Conservation (phyloP, 768 basidiomycete species). For the Macrolepiota albuminosa region DNA sequence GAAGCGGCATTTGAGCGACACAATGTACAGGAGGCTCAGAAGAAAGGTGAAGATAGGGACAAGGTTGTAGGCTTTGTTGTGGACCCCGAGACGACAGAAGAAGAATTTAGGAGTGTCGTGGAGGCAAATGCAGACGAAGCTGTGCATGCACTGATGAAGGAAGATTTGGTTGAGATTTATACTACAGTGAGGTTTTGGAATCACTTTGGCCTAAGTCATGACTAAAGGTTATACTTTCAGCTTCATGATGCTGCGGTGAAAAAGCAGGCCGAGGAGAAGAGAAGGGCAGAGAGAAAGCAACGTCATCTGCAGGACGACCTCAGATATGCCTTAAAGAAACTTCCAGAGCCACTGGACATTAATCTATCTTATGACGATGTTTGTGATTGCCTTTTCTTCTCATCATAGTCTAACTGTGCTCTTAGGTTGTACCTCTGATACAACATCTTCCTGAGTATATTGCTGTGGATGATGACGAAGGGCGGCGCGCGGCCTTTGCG, state of each 20-base stretch:
- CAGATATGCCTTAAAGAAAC: constrained; percentile 90
- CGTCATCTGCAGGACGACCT: constrained; percentile 93
- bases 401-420: neutral
- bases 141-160: constrained; percentile 40
- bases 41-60: constrained; percentile 18
- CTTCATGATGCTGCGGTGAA: constrained; percentile 66
- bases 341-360: constrained; percentile 77
- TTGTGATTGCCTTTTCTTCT: constrained; percentile 19
- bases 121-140: constrained; percentile 50
- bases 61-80: constrained; percentile 35
- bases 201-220: neutral
- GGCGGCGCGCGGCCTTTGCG: constrained; percentile 71
- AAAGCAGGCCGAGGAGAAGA: constrained; percentile 81
- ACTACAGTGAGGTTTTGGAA: constrained; percentile 45
- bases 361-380: constrained; percentile 78
- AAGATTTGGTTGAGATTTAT: constrained; percentile 57
- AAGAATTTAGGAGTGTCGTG: constrained; percentile 57
- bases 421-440: constrained; percentile 68
- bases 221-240: constrained; percentile 32
- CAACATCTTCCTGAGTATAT: constrained; percentile 83
- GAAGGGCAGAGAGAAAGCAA: constrained; percentile 77
- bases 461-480: constrained; percentile 85
- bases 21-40: constrained; percentile 32
- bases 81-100: constrained; percentile 55
- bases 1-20: constrained; percentile 54